These are phyloP conservation scores for Magnusiomyces ingens DNA, from an alignment of 1,139 yeast species.

Conservation along the genomic window DNA sequence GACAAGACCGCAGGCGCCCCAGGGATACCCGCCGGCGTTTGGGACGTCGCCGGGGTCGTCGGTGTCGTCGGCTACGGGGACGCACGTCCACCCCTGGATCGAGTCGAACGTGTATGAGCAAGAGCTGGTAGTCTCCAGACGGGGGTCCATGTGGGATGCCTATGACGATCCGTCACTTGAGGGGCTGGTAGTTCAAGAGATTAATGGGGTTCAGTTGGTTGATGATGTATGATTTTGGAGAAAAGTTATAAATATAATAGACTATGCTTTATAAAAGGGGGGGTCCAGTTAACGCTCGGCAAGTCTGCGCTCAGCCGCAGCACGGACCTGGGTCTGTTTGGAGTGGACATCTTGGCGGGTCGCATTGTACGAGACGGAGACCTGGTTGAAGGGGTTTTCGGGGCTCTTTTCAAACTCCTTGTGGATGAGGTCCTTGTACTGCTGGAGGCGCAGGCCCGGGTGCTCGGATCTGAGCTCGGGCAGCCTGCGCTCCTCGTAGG, in stretches of 20 bases:
- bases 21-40: not conserved
- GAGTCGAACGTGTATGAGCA: not conserved
- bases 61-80: not conserved
- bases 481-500: conserved; percentile 62
- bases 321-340: conserved; percentile 47
- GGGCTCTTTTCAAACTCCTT: conserved; percentile 79
- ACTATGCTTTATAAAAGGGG: too few relatives aligned
- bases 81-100: conserved; percentile 1
- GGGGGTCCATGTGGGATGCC: conserved; percentile 13
- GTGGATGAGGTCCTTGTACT: conserved; percentile 62
- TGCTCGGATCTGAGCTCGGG: conserved; percentile 71
- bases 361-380: conserved; percentile 59
- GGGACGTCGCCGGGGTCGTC: not conserved
- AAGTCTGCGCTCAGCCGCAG: conserved; percentile 30
- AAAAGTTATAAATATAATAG: not conserved
- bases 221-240: not conserved
- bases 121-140: conserved; percentile 3
- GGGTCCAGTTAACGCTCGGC: conserved; percentile 6
- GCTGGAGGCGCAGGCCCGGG: conserved; percentile 77
- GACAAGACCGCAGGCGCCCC: not conserved
- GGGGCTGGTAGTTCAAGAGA: conserved; percentile 12
- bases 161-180: conserved; percentile 14
- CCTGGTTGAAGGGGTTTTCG: conserved; percentile 83
- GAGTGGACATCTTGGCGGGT: conserved; percentile 45
- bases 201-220: conserved; percentile 10